Evolutionary conservation across 2,329 filamentous ascomycete genomes (phyloP).

Genomic region (Mycosphaerella sp.): DNA sequence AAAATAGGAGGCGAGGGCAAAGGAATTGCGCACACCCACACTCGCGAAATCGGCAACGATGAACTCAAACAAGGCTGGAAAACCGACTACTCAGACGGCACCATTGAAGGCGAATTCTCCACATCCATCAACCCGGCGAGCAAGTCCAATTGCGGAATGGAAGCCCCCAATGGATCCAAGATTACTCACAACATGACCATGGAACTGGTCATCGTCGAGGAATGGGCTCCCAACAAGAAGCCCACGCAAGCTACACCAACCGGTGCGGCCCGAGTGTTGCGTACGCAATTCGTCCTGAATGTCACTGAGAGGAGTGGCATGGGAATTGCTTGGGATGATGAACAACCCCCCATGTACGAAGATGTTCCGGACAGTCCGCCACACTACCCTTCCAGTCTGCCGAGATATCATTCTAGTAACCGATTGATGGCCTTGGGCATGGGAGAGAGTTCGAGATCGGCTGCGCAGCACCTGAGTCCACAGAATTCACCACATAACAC

Average conservation of each 20-base stretch:
- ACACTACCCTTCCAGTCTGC: constrained; percentile 36
- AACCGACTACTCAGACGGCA: constrained; percentile 60
- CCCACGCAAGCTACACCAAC: constrained; percentile 74
- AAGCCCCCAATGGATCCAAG: constrained; percentile 65
- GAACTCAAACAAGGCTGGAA: constrained; percentile 90
- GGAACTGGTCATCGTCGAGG: constrained; percentile 90
- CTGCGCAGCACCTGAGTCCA: too few relatives aligned
- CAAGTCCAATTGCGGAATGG: constrained; percentile 71
- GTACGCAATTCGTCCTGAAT: constrained; percentile 81
- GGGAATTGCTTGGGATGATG: constrained; percentile 95
- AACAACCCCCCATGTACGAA: constrained; percentile 87
- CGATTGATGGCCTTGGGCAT: not conserved
- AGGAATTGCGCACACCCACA: constrained; percentile 66
- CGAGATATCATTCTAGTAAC: not conserved
- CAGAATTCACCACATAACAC: constrained; percentile 14
- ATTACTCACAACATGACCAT: constrained; percentile 81
- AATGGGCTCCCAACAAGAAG: constrained; percentile 66
- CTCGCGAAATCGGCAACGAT: constrained; percentile 69
- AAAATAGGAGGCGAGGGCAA: constrained; percentile 61
- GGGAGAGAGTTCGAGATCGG: too few relatives aligned
- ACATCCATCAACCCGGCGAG: constrained; percentile 54
- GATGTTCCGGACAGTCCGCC: constrained; percentile 86
- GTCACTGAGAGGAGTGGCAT: constrained; percentile 79
- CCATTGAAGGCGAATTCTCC: constrained; percentile 73
- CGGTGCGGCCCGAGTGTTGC: constrained; percentile 79